Evolutionary conservation across 495 filamentous ascomycete species (phyloP), one percentile per base, ranked within the genome.

Genomic region (Apiosordaria backusii): DNA sequence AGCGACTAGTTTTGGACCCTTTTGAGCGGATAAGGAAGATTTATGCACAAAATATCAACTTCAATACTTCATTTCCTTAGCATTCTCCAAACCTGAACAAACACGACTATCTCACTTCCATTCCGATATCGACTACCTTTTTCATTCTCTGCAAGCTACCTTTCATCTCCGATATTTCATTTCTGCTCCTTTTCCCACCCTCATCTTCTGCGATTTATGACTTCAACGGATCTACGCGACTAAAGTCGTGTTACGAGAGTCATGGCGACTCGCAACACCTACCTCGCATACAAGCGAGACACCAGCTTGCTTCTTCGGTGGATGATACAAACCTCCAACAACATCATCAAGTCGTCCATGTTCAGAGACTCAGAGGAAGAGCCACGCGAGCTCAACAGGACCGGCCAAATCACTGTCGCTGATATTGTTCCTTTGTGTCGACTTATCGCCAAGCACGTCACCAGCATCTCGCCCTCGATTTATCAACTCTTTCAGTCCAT

Each of bases 271-370:
- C 66, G 60, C n/a, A 75, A 75, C 68, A 35, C 66, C 0, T 77
- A 78, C 53, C 60, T 77, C 22, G 26, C 62, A 18, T 82, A 80
- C 70, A 82, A 78, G 65, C 75, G 69, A 50, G 74, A 83, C 62
- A 74, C 75, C 9, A 77, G 64, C 25, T 61, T 71, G 2, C 72
- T 82, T 4, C 58, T 79, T 55, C 80, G 74, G 61, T 83, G 77
- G 79, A 77, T 83, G 26, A 72, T 80, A 21, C 65, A 74, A 55
- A 58, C 70, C 29, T 75, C 75, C 25, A 79, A 78, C 61, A 60
- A 25, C 50, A 72, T 80, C 61, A 72, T 78, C 67, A 64, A 40
- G 10, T 2, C 35, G 2, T 23, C 1, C 19, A 15, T 6, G 19
- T 19, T 25, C 35, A 9, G 19, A 52, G 40, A 3, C 50, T 3